A percentile compares a stretch with the other conserved stretches of the same genome.
phyloP scores from a whole-genome alignment of 352 stramenopile species.

The Globisporangium parvum region DNA sequence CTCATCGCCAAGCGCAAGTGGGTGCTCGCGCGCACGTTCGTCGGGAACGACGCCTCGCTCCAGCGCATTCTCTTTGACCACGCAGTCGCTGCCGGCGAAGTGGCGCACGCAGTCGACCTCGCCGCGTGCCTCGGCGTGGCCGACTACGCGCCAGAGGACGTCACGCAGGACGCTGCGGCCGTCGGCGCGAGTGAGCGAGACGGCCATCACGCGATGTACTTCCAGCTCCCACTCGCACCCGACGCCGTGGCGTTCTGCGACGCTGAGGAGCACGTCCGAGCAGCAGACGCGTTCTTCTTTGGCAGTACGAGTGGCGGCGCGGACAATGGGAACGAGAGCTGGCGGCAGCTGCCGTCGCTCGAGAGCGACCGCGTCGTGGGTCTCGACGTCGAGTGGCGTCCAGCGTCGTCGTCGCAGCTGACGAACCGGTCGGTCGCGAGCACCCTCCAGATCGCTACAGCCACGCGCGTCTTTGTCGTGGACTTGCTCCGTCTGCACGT shows the following conservation, averaged over 20 bases:
- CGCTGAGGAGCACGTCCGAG: constrained; percentile 20
- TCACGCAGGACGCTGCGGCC: constrained; percentile 10
- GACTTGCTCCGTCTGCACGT: constrained; percentile 58
- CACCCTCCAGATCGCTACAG: constrained; percentile 55
- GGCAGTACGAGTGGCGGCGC: neutral
- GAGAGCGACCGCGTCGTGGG: constrained; percentile 21
- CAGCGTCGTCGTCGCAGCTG: constrained; percentile 20
- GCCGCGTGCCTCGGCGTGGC: constrained; percentile 26
- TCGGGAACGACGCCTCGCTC: constrained; percentile 42
- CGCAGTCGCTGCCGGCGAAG: constrained; percentile 29
- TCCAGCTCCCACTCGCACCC: constrained; percentile 19
- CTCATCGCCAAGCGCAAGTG: constrained; percentile 63
- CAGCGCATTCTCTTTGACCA: constrained; percentile 44
- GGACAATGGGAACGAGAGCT: no score
- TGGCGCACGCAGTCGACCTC: constrained; percentile 20
- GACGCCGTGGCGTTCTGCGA: constrained; percentile 37
- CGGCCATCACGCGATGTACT: constrained; percentile 14
- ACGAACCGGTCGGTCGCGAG: constrained; percentile 35
- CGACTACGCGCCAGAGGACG: constrained; percentile 30
- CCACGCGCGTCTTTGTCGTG: constrained; percentile 39
- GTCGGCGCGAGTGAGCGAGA: neutral
- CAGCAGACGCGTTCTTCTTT: constrained; percentile 26
- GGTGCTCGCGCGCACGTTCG: constrained; percentile 56
- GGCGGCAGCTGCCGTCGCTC: neutral
- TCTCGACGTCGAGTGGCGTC: constrained; percentile 67